Evolutionary conservation across 2,329 filamentous ascomycete genomes (phyloP), one percentile per base, ranked within the genome.

Genomic region (Madurella fahalii): DNA sequence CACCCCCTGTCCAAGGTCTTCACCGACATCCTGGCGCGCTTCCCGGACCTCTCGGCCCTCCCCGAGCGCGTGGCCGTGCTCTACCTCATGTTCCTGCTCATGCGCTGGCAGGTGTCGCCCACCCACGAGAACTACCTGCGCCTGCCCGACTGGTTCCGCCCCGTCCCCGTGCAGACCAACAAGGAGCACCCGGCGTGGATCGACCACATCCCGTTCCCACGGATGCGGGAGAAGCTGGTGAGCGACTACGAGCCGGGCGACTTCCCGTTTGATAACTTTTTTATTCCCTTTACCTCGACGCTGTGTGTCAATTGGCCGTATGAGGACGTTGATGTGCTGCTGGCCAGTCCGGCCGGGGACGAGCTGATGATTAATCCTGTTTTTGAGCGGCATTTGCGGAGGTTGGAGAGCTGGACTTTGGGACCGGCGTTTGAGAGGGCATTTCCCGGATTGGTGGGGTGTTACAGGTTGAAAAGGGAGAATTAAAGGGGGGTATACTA

Each of bases 241-340:
- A 69, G 74, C 20, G 69, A 76, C 0, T 79, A 82, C 39, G 69
- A 72, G 18, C 68, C 72, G 0, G 59, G 65, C 4, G 73, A 79
- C 41, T 85, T 85, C 53, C 75, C 81, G 0, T 93, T 95, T 64
- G 86, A 92, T 54, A 82, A 87, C 62, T 95, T 92, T 75, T 94
- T 93, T 68, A 81, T 93, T 16, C 87, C 89, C 0, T 95, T 85
- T 68, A 94, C 89, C 1, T 82, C 79, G 1, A 91, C 86, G 0
- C 66, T 96, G 20, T 84, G 80, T 25, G 70, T 96, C 15, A 94
- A 92, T 62, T 96, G 91, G 91, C 87, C 87, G 0, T 93, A 95
- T 65, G 85, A 89, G 53, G 79, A 84, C 1, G 83, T 81, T 0
- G 86, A 91, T 62, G 83, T 85, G 37, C 74, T 96, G 25, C 72